These are phyloP conservation scores for Aquilaria agallochum DNA, from an alignment of 441 rosid genomes.

Conservation along the genomic window DNA sequence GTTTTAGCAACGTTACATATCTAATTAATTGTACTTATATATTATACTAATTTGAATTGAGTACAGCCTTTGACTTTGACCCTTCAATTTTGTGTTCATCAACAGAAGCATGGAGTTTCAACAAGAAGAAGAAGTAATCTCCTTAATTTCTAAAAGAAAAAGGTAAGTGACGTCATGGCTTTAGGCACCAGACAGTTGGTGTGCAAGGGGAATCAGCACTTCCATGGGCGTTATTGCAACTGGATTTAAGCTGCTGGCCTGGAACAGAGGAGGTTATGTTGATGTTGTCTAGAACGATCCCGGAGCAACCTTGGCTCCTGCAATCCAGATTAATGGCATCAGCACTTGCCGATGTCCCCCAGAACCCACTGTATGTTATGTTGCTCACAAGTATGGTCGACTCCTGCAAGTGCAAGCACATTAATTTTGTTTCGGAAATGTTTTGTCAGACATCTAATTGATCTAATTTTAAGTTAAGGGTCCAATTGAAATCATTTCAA, in stretches of 20 bases:
- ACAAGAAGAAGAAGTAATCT: no score
- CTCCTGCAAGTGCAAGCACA: slow-evolving; percentile 6
- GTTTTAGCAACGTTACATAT: no score
- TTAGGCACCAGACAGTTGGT: slow-evolving; percentile 21
- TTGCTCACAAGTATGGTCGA: slow-evolving; percentile 21
- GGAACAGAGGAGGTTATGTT: slow-evolving; percentile 14
- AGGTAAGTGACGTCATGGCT: background rate
- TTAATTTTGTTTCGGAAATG: background rate
- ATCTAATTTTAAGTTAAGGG: no score
- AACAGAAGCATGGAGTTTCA: no score
- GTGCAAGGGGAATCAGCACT: slow-evolving; percentile 4
- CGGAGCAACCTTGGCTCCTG: slow-evolving; percentile 22
- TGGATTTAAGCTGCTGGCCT: background rate
- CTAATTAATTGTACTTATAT: no score
- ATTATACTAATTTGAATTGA: no score
- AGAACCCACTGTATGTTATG: slow-evolving; percentile 16
- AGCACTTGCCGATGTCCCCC: slow-evolving; percentile 20
- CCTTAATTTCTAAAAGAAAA: no score
- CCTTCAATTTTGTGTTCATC: no score
- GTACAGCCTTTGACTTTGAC: no score
- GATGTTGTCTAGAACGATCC: slow-evolving; percentile 16
- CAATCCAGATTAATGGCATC: slow-evolving; percentile 28
- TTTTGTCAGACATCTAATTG: no score
- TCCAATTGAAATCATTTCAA: no score
- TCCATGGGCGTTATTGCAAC: slow-evolving; percentile 30